A percentile compares a stretch with the other conserved stretches of the same genome.
Evolutionary conservation across 192 early-diverging fungal species (phyloP).

Genomic region (Coemansia sp.): DNA sequence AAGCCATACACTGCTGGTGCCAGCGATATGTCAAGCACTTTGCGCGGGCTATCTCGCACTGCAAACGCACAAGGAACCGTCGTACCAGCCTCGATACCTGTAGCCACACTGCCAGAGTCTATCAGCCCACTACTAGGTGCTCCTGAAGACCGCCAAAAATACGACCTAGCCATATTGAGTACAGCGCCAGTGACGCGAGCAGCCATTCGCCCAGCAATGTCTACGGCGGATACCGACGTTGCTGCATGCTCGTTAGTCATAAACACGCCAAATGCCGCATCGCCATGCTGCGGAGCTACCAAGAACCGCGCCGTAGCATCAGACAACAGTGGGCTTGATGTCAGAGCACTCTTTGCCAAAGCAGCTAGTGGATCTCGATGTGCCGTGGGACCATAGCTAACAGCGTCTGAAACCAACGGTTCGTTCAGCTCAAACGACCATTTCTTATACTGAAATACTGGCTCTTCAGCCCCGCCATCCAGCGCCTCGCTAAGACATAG

Average conservation of each 20-base stretch:
- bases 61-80: conserved; percentile 39
- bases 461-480: conserved; percentile 19
- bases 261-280: conserved; percentile 52
- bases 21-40: conserved; percentile 43
- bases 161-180: conserved; percentile 44
- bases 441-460: conserved; percentile 51
- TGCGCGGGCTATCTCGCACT: conserved; percentile 39
- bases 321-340: conserved; percentile 27
- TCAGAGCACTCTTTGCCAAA: conserved; percentile 31
- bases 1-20: conserved; percentile 31
- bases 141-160: conserved; percentile 29
- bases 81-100: conserved; percentile 22
- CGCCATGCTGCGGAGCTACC: conserved; percentile 44
- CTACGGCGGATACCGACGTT: conserved; percentile 39
- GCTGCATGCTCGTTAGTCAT: conserved; percentile 38
- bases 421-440: conserved; percentile 44
- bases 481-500: conserved; percentile 43
- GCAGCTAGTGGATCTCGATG: conserved; percentile 31
- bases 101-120: background rate
- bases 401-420: conserved; percentile 37
- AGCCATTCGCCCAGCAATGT: conserved; percentile 45
- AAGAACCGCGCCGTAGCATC: conserved; percentile 50
- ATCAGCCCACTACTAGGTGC: background rate
- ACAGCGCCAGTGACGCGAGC: conserved; percentile 45
- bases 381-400: conserved; percentile 39